Percentiles rank a stretch among this genome's conserved stretches.
These are phyloP conservation scores for Aspergillus fructus DNA, from an alignment of 2,329 filamentous ascomycete genomes.

Conservation along the genomic window DNA sequence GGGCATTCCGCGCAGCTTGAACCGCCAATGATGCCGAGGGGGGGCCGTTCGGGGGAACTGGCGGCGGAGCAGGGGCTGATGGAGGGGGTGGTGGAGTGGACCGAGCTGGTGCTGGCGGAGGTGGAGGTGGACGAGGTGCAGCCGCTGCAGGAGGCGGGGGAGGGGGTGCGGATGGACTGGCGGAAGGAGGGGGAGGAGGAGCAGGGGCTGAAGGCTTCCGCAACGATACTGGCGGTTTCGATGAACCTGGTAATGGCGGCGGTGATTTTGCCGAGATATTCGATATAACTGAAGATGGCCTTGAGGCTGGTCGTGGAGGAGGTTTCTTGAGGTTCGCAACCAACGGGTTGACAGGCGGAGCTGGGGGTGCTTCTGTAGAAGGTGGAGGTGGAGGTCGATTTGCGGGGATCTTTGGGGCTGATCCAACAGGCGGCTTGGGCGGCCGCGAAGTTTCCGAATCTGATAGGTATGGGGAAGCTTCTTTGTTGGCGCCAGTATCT, in stretches of 20 bases:
- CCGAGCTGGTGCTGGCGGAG: slow-evolving; percentile 34
- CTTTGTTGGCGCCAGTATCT: slow-evolving; percentile 70
- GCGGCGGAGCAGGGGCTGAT: slow-evolving; percentile 28
- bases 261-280: slow-evolving; percentile 59
- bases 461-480: slow-evolving; percentile 69
- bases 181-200: slow-evolving; percentile 44
- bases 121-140: slow-evolving; percentile 45
- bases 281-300: slow-evolving; percentile 63
- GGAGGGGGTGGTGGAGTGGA: slow-evolving; percentile 53
- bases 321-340: slow-evolving; percentile 61
- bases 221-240: slow-evolving; percentile 53
- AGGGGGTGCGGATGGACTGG: slow-evolving; percentile 45
- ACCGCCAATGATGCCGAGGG: slow-evolving; percentile 53
- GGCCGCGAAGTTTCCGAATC: slow-evolving; percentile 67
- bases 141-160: slow-evolving; percentile 44
- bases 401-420: slow-evolving; percentile 54
- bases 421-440: slow-evolving; percentile 19
- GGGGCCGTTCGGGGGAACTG: slow-evolving; percentile 39
- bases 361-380: slow-evolving; percentile 48
- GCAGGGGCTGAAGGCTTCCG: slow-evolving; percentile 58
- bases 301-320: slow-evolving; percentile 48
- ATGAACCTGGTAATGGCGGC: slow-evolving; percentile 58
- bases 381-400: slow-evolving; percentile 49
- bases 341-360: slow-evolving; percentile 53
- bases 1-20: slow-evolving; percentile 60